Conservation (phyloP, 2,329 filamentous ascomycete species). For the Xylariaceae sp. region DNA sequence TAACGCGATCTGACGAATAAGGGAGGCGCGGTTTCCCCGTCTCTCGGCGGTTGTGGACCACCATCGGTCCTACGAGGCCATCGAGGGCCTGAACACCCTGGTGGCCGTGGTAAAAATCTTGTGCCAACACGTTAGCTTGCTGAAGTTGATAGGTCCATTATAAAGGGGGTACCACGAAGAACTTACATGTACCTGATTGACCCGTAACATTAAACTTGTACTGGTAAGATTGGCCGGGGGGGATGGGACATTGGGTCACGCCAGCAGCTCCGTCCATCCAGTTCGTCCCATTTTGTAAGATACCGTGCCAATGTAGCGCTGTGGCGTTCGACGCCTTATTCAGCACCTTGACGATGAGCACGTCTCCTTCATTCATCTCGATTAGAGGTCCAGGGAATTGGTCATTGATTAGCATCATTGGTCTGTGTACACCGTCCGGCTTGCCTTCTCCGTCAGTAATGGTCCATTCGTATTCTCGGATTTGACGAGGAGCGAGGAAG, state of each 20-base stretch:
- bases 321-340: slow-evolving; percentile 73
- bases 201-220: slow-evolving; percentile 71
- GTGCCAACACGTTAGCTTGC: slow-evolving; percentile 28
- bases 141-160: background rate
- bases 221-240: slow-evolving; percentile 66
- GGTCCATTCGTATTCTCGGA: slow-evolving; percentile 66
- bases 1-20: slow-evolving; percentile 63
- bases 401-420: slow-evolving; percentile 75
- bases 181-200: slow-evolving; percentile 51
- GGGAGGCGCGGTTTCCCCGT: slow-evolving; percentile 56
- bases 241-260: slow-evolving; percentile 71
- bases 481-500: slow-evolving; percentile 53
- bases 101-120: slow-evolving; percentile 55
- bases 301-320: slow-evolving; percentile 77
- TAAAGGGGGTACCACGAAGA: background rate
- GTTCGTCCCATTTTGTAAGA: slow-evolving; percentile 78
- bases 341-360: slow-evolving; percentile 70
- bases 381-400: slow-evolving; percentile 77
- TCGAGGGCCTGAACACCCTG: slow-evolving; percentile 68
- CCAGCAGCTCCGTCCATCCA: slow-evolving; percentile 76
- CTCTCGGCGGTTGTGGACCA: slow-evolving; percentile 65
- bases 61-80: slow-evolving; percentile 69
- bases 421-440: slow-evolving; percentile 64
- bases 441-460: slow-evolving; percentile 64
- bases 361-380: slow-evolving; percentile 76